A percentile compares a stretch with the other conserved stretches of the same genome.
Conservation (phyloP, 441 rosid species). For the Erysimum pusillum region DNA sequence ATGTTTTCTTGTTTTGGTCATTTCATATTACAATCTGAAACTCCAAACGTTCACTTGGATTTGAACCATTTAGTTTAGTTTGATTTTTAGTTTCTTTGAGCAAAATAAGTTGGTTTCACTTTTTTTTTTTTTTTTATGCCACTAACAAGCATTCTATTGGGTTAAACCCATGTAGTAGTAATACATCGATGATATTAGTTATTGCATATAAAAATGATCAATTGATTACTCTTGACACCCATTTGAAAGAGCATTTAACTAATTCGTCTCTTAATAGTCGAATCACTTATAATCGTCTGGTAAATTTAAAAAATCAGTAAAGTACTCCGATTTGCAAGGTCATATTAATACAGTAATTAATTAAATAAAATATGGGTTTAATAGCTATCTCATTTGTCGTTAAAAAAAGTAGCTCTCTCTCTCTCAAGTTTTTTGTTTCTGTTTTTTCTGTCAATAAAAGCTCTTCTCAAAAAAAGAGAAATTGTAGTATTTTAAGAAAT, state of each 20-base stretch:
- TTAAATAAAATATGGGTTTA: not conserved
- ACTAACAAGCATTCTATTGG: not conserved
- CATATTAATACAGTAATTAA: slow-evolving; percentile 5
- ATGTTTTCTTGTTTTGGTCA: slow-evolving; percentile 2
- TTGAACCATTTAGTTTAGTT: not conserved
- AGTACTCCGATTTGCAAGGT: not conserved
- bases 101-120: slow-evolving; percentile 3
- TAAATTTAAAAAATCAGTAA: not conserved
- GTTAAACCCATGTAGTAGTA: not conserved
- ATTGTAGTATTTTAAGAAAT: slow-evolving; percentile 8
- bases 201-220: not conserved
- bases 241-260: not conserved
- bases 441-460: not conserved
- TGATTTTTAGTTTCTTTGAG: not conserved
- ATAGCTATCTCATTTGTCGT: not conserved
- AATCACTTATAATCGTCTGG: not conserved
- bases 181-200: not conserved
- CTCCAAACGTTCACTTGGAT: not conserved
- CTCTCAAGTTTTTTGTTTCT: not conserved
- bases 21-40: slow-evolving; percentile 20
- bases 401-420: too few species aligned
- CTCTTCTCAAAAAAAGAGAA: not conserved
- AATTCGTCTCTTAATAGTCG: not conserved
- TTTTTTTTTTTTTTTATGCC: not conserved
- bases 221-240: not conserved